These are phyloP conservation scores for Neurospora africana DNA, from an alignment of 495 filamentous ascomycete species.

Conservation along the genomic window DNA sequence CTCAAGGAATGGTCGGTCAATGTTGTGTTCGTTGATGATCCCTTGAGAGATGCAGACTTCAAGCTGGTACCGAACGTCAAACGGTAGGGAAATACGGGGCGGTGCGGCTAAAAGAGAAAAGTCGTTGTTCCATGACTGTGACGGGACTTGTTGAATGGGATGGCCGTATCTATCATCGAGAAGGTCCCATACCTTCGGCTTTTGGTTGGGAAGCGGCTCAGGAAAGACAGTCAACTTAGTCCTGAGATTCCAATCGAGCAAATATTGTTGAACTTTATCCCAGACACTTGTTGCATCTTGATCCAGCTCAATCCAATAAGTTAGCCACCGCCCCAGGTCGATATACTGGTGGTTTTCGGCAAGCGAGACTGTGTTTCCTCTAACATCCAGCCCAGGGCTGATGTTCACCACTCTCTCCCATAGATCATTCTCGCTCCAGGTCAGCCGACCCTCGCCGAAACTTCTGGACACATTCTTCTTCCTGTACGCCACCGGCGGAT, in stretches of 20 bases:
- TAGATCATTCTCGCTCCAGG: slow-evolving; percentile 56
- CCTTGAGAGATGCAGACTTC: slow-evolving; percentile 82
- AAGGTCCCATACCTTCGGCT: slow-evolving; percentile 43
- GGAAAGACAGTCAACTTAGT: slow-evolving; percentile 25
- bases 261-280: slow-evolving; percentile 35
- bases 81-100: slow-evolving; percentile 45
- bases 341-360: slow-evolving; percentile 48
- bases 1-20: slow-evolving; percentile 53
- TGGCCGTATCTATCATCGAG: slow-evolving; percentile 31
- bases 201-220: slow-evolving; percentile 8
- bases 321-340: slow-evolving; percentile 73
- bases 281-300: slow-evolving; percentile 22
- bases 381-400: slow-evolving; percentile 22
- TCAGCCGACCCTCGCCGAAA: slow-evolving; percentile 32
- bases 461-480: slow-evolving; percentile 34
- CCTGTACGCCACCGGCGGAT: slow-evolving; percentile 55
- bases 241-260: slow-evolving; percentile 67
- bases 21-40: slow-evolving; percentile 66
- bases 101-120: slow-evolving; percentile 22
- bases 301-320: slow-evolving; percentile 47
- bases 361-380: slow-evolving; percentile 38
- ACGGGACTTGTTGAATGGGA: background rate
- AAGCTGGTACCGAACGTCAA: slow-evolving; percentile 75
- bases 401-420: slow-evolving; percentile 75
- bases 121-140: slow-evolving; percentile 16